Percentiles rank a stretch among this genome's conserved stretches.
These are phyloP conservation scores for Lactarius hengduanensis DNA, from an alignment of 768 basidiomycete genomes.

Conservation along the genomic window DNA sequence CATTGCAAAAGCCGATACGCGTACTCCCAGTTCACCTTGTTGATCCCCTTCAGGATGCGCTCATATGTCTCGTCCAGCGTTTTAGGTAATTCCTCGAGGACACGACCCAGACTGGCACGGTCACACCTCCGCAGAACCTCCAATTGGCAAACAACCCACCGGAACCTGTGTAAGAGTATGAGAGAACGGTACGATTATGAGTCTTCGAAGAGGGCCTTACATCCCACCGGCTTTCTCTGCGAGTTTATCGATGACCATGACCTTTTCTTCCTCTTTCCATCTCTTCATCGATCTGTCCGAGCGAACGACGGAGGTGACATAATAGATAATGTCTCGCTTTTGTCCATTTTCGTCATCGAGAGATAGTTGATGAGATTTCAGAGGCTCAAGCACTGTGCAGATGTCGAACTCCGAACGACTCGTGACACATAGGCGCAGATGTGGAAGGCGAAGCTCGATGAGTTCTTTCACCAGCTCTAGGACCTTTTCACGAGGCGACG, in stretches of 20 bases:
- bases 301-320: neutral
- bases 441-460: neutral
- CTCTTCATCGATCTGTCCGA: neutral
- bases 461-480: neutral
- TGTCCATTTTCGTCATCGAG: neutral
- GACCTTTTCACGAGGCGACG: neutral
- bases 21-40: neutral
- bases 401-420: neutral
- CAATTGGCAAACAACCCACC: conserved; percentile 1
- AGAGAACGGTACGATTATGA: neutral
- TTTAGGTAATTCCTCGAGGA: neutral
- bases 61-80: conserved; percentile 6
- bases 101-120: neutral
- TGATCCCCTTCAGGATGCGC: neutral
- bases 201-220: neutral
- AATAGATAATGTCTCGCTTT: neutral
- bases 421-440: neutral
- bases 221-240: conserved; percentile 1
- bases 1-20: neutral
- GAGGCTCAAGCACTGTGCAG: neutral
- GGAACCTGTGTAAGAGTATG: neutral
- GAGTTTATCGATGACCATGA: neutral
- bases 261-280: neutral
- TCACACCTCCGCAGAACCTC: neutral
- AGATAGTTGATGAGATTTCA: neutral